phyloP scores from a whole-genome alignment of 352 stramenopile species.

The Phytophthora agathidicida region DNA sequence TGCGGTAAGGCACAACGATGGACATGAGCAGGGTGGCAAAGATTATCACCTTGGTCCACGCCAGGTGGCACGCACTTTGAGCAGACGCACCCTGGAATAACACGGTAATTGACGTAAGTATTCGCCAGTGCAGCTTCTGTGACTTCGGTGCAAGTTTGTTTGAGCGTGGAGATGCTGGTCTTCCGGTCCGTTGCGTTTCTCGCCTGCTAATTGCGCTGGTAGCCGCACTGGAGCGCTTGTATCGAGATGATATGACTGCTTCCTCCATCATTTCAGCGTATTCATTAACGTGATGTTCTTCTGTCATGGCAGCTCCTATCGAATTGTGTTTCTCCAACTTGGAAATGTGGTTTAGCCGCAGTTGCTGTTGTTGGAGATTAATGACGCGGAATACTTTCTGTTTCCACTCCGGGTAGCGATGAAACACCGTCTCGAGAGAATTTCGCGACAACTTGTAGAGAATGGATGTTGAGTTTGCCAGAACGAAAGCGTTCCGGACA shows the following conservation, averaged over 20 bases:
- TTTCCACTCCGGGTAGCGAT: slow-evolving; percentile 76
- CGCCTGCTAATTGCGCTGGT: slow-evolving; percentile 29
- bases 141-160: not conserved
- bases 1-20: slow-evolving; percentile 56
- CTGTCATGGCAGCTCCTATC: slow-evolving; percentile 34
- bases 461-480: slow-evolving; percentile 69
- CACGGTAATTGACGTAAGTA: slow-evolving; percentile 17
- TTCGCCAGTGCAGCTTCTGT: not conserved
- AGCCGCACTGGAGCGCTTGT: slow-evolving; percentile 35
- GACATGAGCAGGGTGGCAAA: slow-evolving; percentile 47
- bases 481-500: slow-evolving; percentile 57
- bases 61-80: slow-evolving; percentile 53
- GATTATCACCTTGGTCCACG: slow-evolving; percentile 54
- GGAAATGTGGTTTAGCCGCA: slow-evolving; percentile 50
- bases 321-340: slow-evolving; percentile 50
- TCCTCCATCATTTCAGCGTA: slow-evolving; percentile 45
- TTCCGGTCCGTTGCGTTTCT: slow-evolving; percentile 12
- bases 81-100: slow-evolving; percentile 39
- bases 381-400: slow-evolving; percentile 69
- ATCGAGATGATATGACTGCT: slow-evolving; percentile 38
- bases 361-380: slow-evolving; percentile 59
- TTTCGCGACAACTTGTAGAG: slow-evolving; percentile 72
- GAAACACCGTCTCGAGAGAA: slow-evolving; percentile 73
- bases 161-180: not conserved
- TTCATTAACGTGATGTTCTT: slow-evolving; percentile 41